A percentile compares a stretch with the other conserved stretches of the same genome.
Conservation (phyloP, 768 basidiomycete genomes). For the Lactarius sanguifluus region DNA sequence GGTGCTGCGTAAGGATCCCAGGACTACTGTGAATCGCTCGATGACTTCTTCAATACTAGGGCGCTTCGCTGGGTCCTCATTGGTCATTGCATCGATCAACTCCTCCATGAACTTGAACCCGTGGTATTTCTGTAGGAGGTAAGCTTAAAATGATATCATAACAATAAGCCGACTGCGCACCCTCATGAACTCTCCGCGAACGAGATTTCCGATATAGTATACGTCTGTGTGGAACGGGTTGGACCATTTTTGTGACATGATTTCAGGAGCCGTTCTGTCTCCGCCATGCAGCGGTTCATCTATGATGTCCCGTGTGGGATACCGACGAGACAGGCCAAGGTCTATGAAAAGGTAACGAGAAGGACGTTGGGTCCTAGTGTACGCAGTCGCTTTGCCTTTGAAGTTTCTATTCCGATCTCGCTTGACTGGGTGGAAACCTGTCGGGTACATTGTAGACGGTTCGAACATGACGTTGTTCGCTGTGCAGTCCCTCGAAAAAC, state of each 20-base stretch:
- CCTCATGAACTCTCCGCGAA: conserved; percentile 33
- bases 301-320: conserved; percentile 31
- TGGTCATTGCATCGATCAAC: conserved; percentile 34
- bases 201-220: conserved; percentile 39
- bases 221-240: conserved; percentile 41
- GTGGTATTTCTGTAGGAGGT: conserved; percentile 27
- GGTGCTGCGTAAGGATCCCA: background rate
- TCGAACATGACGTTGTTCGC: conserved; percentile 36
- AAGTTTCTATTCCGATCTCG: conserved; percentile 29
- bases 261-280: conserved; percentile 43
- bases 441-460: conserved; percentile 32
- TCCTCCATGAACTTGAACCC: conserved; percentile 33
- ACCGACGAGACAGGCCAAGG: conserved; percentile 34
- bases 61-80: conserved; percentile 31
- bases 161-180: conserved; percentile 28
- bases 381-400: conserved; percentile 30
- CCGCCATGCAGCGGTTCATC: conserved; percentile 40
- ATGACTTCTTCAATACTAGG: conserved; percentile 31
- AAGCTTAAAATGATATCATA: background rate
- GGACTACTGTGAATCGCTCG: conserved; percentile 2
- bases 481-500: conserved; percentile 21
- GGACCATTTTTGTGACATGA: conserved; percentile 21
- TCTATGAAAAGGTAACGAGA: conserved; percentile 35
- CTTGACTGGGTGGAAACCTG: conserved; percentile 34
- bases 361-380: conserved; percentile 32